Percentiles rank a stretch among this genome's conserved stretches.
Evolutionary conservation across 2,329 filamentous ascomycete genomes (phyloP).

Genomic region (Arthrinium puccinioides): DNA sequence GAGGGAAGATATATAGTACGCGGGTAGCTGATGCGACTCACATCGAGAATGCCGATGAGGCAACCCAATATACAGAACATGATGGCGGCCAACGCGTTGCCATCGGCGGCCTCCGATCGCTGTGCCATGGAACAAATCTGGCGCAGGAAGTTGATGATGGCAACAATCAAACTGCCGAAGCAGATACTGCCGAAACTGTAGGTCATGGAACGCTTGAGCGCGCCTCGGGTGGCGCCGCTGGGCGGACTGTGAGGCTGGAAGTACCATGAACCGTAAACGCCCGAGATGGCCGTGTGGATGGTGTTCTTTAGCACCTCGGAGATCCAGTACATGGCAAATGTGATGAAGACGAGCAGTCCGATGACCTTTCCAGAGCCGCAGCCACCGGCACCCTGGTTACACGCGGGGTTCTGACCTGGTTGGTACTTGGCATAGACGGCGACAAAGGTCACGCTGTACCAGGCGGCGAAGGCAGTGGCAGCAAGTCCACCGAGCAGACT

Average conservation of each 20-base stretch:
- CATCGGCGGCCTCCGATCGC: constrained; percentile 54
- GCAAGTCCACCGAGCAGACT: constrained; percentile 76
- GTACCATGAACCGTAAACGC: constrained; percentile 91
- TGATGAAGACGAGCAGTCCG: constrained; percentile 77
- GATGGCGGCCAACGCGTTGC: constrained; percentile 57
- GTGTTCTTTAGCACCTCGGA: constrained; percentile 92
- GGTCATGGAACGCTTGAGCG: constrained; percentile 72
- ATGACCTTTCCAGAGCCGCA: constrained; percentile 75
- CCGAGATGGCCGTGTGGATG: constrained; percentile 79
- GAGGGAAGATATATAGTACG: too few relatives aligned
- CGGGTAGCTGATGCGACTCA: neutral
- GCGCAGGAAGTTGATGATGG: constrained; percentile 77
- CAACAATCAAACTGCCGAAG: constrained; percentile 77
- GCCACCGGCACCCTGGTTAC: constrained; percentile 44
- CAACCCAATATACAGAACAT: constrained; percentile 72
- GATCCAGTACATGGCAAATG: constrained; percentile 91
- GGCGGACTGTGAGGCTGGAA: constrained; percentile 68
- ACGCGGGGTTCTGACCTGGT: constrained; percentile 50
- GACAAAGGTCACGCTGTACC: constrained; percentile 81
- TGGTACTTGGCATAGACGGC: constrained; percentile 81
- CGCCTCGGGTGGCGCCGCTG: constrained; percentile 72
- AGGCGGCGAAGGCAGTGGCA: constrained; percentile 70
- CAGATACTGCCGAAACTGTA: constrained; percentile 91
- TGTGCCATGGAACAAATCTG: constrained; percentile 76
- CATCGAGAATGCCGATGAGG: constrained; percentile 60